A percentile compares a stretch with the other conserved stretches of the same genome.
Evolutionary conservation across 2,329 filamentous ascomycete genomes (phyloP).

Genomic region (Hirsutella rhossiliensis): DNA sequence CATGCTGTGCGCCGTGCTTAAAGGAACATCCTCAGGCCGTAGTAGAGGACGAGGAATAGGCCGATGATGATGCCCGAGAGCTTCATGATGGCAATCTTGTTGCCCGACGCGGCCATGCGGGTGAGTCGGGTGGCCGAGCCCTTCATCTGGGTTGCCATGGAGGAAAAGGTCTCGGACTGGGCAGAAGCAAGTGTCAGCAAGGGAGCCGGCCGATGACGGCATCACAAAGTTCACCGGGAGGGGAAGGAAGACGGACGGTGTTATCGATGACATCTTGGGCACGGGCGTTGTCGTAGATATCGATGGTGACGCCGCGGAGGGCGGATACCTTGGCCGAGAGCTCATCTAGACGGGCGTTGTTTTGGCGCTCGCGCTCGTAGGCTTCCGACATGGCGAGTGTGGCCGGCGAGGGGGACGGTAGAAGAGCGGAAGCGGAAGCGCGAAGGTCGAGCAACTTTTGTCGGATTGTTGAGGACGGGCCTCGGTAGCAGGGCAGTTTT

Average conservation of each 20-base stretch:
- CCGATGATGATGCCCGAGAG: constrained; percentile 72
- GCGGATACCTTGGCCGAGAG: constrained; percentile 85
- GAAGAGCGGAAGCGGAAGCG: not conserved
- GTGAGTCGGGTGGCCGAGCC: constrained; percentile 73
- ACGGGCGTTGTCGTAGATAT: constrained; percentile 94
- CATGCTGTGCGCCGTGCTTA: constrained; percentile 11
- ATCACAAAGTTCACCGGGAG: not conserved
- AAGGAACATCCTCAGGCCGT: constrained; percentile 53
- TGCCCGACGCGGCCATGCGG: constrained; percentile 83
- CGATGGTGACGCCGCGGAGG: constrained; percentile 83
- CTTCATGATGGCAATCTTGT: constrained; percentile 85
- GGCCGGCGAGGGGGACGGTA: not conserved
- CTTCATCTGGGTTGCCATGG: constrained; percentile 70
- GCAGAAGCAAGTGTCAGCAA: not conserved
- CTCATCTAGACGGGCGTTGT: constrained; percentile 87
- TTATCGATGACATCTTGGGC: constrained; percentile 80
- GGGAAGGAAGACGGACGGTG: constrained; percentile 44
- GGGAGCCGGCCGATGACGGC: not conserved
- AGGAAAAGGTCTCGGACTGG: constrained; percentile 81
- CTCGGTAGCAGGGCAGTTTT: too few relatives aligned
- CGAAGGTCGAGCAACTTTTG: not conserved
- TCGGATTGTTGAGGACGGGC: too few relatives aligned
- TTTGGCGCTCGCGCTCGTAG: constrained; percentile 77
- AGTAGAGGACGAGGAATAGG: constrained; percentile 63
- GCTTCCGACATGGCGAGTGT: constrained; percentile 51